Percentiles rank a stretch among this genome's conserved stretches.
These are phyloP conservation scores for Alternaria tenuissima DNA, from an alignment of 2,329 filamentous ascomycete species.

Conservation along the genomic window DNA sequence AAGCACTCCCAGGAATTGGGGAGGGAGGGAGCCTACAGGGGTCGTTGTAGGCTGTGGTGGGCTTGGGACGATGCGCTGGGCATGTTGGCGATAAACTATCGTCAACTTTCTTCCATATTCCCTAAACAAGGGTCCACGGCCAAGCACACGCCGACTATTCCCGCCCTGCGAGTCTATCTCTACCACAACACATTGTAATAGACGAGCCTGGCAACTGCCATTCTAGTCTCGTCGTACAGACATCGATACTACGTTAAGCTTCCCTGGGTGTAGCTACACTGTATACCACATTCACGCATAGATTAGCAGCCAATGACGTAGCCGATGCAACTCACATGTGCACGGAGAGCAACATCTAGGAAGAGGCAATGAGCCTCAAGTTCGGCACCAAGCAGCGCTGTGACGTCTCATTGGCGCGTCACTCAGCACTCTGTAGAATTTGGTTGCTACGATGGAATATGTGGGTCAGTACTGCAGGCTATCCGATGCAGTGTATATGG, in stretches of 20 bases:
- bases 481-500: background rate
- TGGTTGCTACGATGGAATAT: background rate
- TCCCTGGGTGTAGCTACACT: background rate
- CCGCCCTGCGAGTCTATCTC: slow-evolving; percentile 1
- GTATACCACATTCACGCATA: background rate
- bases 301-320: slow-evolving; percentile 1
- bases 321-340: background rate
- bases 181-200: background rate
- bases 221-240: background rate
- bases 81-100: slow-evolving; percentile 22
- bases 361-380: background rate
- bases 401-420: background rate
- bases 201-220: background rate
- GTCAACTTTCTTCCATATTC: slow-evolving; percentile 30
- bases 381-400: background rate
- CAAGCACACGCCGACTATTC: slow-evolving; percentile 15
- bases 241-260: background rate
- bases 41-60: slow-evolving; percentile 19
- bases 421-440: background rate
- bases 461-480: background rate
- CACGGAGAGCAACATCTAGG: background rate
- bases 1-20: slow-evolving; percentile 24
- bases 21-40: slow-evolving; percentile 29
- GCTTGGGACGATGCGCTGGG: slow-evolving; percentile 28
- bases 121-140: slow-evolving; percentile 22